These are phyloP conservation scores for Sphaerulina vaccinii DNA, from an alignment of 2,329 filamentous ascomycete species.

Conservation along the genomic window DNA sequence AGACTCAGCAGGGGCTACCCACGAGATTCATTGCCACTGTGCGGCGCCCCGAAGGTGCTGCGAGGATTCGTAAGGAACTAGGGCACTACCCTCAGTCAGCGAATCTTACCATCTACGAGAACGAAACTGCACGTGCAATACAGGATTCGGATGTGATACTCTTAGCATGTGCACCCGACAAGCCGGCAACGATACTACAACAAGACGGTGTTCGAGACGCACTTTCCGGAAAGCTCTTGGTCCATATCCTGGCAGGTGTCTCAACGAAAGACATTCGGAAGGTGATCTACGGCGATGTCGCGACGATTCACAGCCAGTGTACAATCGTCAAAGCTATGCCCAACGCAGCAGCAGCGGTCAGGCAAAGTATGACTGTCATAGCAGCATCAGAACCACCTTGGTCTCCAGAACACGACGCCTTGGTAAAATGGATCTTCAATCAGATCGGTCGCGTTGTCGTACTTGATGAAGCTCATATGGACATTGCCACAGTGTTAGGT, in stretches of 20 bases:
- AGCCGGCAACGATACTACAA: conserved; percentile 66
- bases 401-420: conserved; percentile 50
- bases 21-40: conserved; percentile 80
- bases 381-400: conserved; percentile 61
- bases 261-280: conserved; percentile 61
- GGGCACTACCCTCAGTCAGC: conserved; percentile 62
- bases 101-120: conserved; percentile 65
- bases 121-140: conserved; percentile 70
- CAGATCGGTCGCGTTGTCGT: conserved; percentile 69
- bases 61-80: conserved; percentile 66
- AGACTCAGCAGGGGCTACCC: conserved; percentile 61
- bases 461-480: conserved; percentile 67
- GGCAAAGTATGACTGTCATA: conserved; percentile 79
- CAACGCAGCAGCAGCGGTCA: conserved; percentile 75
- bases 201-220: conserved; percentile 69
- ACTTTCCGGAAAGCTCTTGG: conserved; percentile 74
- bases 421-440: conserved; percentile 76
- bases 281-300: conserved; percentile 54
- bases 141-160: conserved; percentile 70
- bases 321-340: conserved; percentile 77
- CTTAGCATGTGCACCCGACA: conserved; percentile 76
- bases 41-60: conserved; percentile 65
- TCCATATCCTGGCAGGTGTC: conserved; percentile 78
- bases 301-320: conserved; percentile 53
- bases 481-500: conserved; percentile 70